These are phyloP conservation scores for Eutypa lata DNA, from an alignment of 2,329 filamentous ascomycete genomes.

Conservation along the genomic window DNA sequence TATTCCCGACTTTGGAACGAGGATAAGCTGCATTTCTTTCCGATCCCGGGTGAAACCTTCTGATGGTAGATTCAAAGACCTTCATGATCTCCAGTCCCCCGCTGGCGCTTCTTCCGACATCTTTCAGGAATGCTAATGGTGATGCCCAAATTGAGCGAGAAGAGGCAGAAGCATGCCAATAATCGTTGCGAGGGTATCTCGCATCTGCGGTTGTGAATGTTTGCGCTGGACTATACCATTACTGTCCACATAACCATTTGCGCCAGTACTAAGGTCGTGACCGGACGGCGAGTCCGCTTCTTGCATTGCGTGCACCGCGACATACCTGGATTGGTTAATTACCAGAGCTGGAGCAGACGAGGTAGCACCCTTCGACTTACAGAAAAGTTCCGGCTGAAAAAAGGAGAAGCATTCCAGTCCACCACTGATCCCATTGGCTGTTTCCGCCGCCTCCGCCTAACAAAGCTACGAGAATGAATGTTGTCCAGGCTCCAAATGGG, in stretches of 20 bases:
- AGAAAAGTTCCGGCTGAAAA: conserved; percentile 96
- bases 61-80: no score
- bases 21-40: no score
- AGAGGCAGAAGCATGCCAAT: conserved; percentile 76
- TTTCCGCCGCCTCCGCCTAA: conserved; percentile 62
- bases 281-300: conserved; percentile 57
- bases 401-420: conserved; percentile 88
- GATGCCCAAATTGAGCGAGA: conserved; percentile 68
- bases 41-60: no score
- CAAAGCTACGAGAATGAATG: conserved; percentile 75
- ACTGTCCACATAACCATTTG: conserved; percentile 55
- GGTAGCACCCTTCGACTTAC: conserved; percentile 50
- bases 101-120: no score
- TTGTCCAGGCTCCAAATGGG: conserved; percentile 78
- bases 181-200: conserved; percentile 68
- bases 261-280: conserved; percentile 46
- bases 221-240: conserved; percentile 43
- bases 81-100: background rate
- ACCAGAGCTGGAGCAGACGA: background rate
- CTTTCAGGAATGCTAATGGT: conserved; percentile 53
- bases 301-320: conserved; percentile 98
- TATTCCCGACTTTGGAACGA: no score
- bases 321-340: conserved; percentile 59
- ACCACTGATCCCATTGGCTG: conserved; percentile 70
- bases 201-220: conserved; percentile 56